phyloP scores from a whole-genome alignment of 2,329 filamentous ascomycete genomes.

The Talaromyces islandicus region DNA sequence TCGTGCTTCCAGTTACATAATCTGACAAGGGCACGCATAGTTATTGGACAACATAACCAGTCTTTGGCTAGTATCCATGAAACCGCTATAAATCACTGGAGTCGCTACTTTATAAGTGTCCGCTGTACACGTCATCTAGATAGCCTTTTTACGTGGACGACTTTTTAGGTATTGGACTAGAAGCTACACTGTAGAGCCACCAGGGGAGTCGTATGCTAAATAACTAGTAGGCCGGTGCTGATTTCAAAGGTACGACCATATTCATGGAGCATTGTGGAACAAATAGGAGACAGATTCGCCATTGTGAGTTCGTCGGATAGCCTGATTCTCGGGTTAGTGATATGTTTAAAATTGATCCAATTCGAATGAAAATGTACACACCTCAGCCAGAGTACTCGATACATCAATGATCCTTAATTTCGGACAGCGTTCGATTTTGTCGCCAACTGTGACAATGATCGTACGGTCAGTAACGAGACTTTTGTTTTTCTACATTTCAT shows the following conservation, averaged over 20 bases:
- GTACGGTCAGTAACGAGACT: not conserved
- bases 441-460: constrained; percentile 45
- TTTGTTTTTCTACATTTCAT: not conserved
- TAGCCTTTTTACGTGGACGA: not conserved
- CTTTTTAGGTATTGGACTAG: not conserved
- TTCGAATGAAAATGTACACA: not conserved
- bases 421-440: constrained; percentile 71
- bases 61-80: not conserved
- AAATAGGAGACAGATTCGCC: constrained; percentile 10
- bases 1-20: not conserved
- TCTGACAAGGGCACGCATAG: not conserved
- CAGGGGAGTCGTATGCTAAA: not conserved
- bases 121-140: too few species aligned
- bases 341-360: not conserved
- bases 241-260: not conserved
- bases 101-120: not conserved
- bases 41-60: not conserved
- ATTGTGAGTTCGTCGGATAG: constrained; percentile 9
- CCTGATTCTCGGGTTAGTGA: not conserved
- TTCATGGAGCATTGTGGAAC: constrained; percentile 12
- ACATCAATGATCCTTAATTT: constrained; percentile 89
- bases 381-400: constrained; percentile 58
- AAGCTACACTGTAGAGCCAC: not conserved
- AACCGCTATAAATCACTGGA: not conserved
- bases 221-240: not conserved